These are phyloP conservation scores for Venturia asperata DNA, from an alignment of 2,329 filamentous ascomycete species.

Conservation along the genomic window DNA sequence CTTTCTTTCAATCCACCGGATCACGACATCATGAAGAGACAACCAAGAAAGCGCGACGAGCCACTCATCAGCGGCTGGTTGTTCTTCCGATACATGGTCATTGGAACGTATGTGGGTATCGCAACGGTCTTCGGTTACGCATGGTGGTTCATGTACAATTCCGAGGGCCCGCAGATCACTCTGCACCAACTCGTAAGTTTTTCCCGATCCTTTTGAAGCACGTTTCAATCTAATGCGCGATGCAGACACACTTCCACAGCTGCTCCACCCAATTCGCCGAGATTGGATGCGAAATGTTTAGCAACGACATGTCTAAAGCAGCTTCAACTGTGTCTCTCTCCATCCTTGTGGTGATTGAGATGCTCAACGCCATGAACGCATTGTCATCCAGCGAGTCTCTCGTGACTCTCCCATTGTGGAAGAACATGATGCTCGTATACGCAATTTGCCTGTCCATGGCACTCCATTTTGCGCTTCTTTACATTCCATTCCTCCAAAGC, in stretches of 20 bases:
- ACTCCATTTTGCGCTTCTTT: slow-evolving; percentile 88
- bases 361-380: slow-evolving; percentile 99
- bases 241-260: slow-evolving; percentile 76
- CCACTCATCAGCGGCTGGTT: slow-evolving; percentile 89
- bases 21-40: slow-evolving; percentile 92
- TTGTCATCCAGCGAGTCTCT: slow-evolving; percentile 92
- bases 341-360: slow-evolving; percentile 92
- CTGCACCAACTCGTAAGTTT: slow-evolving; percentile 69
- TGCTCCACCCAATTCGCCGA: slow-evolving; percentile 80
- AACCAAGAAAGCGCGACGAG: slow-evolving; percentile 87
- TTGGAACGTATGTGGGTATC: slow-evolving; percentile 88
- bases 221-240: slow-evolving; percentile 20
- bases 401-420: slow-evolving; percentile 88
- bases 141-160: slow-evolving; percentile 99
- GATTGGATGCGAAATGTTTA: slow-evolving; percentile 89
- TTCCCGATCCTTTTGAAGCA: not conserved
- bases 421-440: slow-evolving; percentile 97
- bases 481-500: slow-evolving; percentile 78
- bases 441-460: slow-evolving; percentile 90
- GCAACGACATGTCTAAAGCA: slow-evolving; percentile 74
- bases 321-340: slow-evolving; percentile 91
- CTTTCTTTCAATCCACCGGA: slow-evolving; percentile 98
- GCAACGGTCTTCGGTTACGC: slow-evolving; percentile 95
- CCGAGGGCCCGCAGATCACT: slow-evolving; percentile 78
- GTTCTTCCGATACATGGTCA: slow-evolving; percentile 95